phyloP scores from a whole-genome alignment of 306 rosid genomes.

The Vigna trinervia region DNA sequence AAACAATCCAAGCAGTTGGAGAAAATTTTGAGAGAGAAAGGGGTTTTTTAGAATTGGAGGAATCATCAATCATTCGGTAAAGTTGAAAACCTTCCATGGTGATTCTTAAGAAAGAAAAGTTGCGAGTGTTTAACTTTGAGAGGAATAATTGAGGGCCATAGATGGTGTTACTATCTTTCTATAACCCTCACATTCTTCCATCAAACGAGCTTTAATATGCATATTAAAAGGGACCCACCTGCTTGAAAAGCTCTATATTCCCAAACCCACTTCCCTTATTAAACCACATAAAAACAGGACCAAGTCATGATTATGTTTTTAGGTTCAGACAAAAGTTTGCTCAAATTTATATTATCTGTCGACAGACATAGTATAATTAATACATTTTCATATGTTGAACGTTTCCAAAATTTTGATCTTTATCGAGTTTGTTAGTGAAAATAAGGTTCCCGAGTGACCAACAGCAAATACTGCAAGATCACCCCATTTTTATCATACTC shows the following conservation, averaged over 20 bases:
- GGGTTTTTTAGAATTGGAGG: background rate
- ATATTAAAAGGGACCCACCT: constrained; percentile 43
- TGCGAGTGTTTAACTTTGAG: constrained; percentile 28
- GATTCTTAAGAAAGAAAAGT: constrained; percentile 25
- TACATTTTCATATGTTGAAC: constrained; percentile 12
- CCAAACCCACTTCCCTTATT: constrained; percentile 48
- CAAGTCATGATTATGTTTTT: constrained; percentile 52
- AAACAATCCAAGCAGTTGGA: constrained; percentile 42
- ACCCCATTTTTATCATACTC: constrained; percentile 22
- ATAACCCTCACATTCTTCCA: constrained; percentile 29
- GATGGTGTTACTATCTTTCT: constrained; percentile 9
- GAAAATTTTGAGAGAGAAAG: constrained; percentile 20
- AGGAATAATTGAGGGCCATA: constrained; percentile 41
- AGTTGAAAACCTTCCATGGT: constrained; percentile 34
- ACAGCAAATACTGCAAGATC: constrained; percentile 1
- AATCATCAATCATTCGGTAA: constrained; percentile 38
- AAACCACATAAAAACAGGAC: constrained; percentile 44
- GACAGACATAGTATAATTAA: constrained; percentile 30
- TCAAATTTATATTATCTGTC: constrained; percentile 40
- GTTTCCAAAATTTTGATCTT: background rate
- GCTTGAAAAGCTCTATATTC: constrained; percentile 42
- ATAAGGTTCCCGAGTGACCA: constrained; percentile 15
- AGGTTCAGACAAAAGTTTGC: constrained; percentile 40
- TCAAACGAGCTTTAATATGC: constrained; percentile 27
- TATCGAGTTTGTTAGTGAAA: constrained; percentile 18